Evolutionary conservation across 1,284 basidiomycete genomes (phyloP).

Genomic region (Coniophora puteana): DNA sequence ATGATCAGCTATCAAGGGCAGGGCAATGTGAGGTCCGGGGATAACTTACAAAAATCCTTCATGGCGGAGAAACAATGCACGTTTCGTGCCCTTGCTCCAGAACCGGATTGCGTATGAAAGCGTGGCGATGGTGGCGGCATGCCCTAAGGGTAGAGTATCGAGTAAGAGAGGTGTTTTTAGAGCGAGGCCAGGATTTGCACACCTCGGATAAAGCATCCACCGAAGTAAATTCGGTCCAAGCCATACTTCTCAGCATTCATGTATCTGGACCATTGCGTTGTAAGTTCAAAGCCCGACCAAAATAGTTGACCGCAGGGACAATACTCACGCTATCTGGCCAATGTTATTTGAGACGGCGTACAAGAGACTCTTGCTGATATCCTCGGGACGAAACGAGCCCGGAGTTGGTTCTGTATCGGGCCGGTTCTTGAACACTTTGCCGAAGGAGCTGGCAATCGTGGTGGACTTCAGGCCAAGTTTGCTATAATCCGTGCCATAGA

Average conservation of each 20-base stretch:
- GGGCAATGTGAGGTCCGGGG: conserved; percentile 3
- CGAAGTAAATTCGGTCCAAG: conserved; percentile 97
- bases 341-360: conserved; percentile 99
- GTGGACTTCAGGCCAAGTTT: conserved; percentile 95
- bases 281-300: conserved; percentile 11
- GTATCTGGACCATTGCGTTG: conserved; percentile 53
- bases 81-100: conserved; percentile 98
- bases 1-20: conserved; percentile 7
- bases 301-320: conserved; percentile 7
- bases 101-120: conserved; percentile 99
- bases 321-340: conserved; percentile 95
- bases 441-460: conserved; percentile 97
- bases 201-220: conserved; percentile 99
- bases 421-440: conserved; percentile 96
- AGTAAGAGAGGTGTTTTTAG: not conserved
- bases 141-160: conserved; percentile 50
- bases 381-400: conserved; percentile 76
- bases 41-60: conserved; percentile 92
- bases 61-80: conserved; percentile 94
- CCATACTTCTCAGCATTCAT: conserved; percentile 99
- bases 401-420: conserved; percentile 56
- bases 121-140: conserved; percentile 96
- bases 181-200: conserved; percentile 21
- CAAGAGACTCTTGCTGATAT: conserved; percentile 91
- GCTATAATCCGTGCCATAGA: conserved; percentile 93